Evolutionary conservation across 257 asterid genomes (phyloP).

Genomic region (Nicotiana paniculata): DNA sequence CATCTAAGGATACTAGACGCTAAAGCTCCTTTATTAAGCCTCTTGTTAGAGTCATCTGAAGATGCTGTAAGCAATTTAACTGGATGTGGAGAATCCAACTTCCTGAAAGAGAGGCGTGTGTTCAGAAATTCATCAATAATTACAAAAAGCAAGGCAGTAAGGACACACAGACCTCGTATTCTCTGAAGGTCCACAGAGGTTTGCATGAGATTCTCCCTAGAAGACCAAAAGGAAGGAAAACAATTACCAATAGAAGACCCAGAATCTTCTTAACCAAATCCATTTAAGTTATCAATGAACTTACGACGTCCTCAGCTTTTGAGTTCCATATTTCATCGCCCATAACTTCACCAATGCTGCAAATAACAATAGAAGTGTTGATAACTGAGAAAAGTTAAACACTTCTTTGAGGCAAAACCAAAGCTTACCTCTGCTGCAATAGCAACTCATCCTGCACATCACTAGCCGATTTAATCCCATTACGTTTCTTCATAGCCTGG

Average conservation of each 20-base stretch:
- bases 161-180: constrained; percentile 45
- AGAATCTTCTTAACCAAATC: constrained; percentile 11
- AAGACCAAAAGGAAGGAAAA: constrained; percentile 18
- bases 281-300: constrained; percentile 17
- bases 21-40: constrained; percentile 46
- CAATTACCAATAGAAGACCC: constrained; percentile 7
- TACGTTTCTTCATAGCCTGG: constrained; percentile 50
- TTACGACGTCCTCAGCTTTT: constrained; percentile 45
- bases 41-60: constrained; percentile 70
- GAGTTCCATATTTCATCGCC: constrained; percentile 58
- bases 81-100: constrained; percentile 51
- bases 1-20: constrained; percentile 80
- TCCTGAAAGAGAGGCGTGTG: constrained; percentile 44
- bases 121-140: constrained; percentile 9
- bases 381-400: constrained; percentile 5
- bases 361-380: constrained; percentile 20
- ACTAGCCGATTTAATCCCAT: constrained; percentile 51
- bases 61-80: constrained; percentile 63
- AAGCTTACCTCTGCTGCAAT: constrained; percentile 79
- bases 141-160: constrained; percentile 11
- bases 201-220: constrained; percentile 50
- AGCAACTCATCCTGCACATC: constrained; percentile 72
- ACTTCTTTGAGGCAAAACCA: background rate
- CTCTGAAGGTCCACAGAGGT: constrained; percentile 42
- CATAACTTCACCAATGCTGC: constrained; percentile 91